These are phyloP conservation scores for Cytospora piceae DNA, from an alignment of 2,329 filamentous ascomycete genomes.

Conservation along the genomic window DNA sequence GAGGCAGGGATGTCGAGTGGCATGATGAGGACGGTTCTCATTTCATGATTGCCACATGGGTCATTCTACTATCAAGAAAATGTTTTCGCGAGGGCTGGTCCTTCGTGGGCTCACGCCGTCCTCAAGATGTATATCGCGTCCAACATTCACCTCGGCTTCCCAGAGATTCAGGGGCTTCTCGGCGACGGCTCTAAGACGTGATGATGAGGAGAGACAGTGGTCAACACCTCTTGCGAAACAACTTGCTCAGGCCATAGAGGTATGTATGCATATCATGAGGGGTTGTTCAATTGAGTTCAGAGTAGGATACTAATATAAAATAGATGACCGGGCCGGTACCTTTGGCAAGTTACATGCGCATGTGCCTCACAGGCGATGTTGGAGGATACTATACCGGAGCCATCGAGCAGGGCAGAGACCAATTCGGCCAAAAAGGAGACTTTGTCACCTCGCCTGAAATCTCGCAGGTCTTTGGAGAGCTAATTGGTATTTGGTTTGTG, in stretches of 20 bases:
- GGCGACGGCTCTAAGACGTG: conserved; percentile 14
- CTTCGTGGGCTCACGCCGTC: conserved; percentile 21
- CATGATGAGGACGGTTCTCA: conserved; percentile 11
- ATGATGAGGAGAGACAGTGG: conserved; percentile 67
- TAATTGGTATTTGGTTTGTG: conserved; percentile 92
- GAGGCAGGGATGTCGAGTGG: neutral
- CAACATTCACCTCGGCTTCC: conserved; percentile 16
- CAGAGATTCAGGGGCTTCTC: conserved; percentile 21
- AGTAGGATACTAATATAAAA: conserved; percentile 8
- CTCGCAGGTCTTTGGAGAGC: conserved; percentile 93
- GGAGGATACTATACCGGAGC: conserved; percentile 92
- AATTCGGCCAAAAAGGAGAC: conserved; percentile 91
- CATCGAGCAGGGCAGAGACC: conserved; percentile 70
- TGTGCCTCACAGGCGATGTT: conserved; percentile 89
- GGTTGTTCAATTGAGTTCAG: neutral
- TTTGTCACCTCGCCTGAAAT: conserved; percentile 98
- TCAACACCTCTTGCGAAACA: conserved; percentile 90
- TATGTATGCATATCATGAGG: conserved; percentile 44
- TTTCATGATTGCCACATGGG: neutral
- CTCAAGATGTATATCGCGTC: conserved; percentile 11
- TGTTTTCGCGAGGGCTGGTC: conserved; percentile 22
- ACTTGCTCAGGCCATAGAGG: conserved; percentile 83
- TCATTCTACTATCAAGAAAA: conserved; percentile 17
- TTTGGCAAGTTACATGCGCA: conserved; percentile 95
- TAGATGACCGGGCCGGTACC: conserved; percentile 84